These are phyloP conservation scores for Claviceps citrina DNA, from an alignment of 2,329 filamentous ascomycete genomes.

Conservation along the genomic window DNA sequence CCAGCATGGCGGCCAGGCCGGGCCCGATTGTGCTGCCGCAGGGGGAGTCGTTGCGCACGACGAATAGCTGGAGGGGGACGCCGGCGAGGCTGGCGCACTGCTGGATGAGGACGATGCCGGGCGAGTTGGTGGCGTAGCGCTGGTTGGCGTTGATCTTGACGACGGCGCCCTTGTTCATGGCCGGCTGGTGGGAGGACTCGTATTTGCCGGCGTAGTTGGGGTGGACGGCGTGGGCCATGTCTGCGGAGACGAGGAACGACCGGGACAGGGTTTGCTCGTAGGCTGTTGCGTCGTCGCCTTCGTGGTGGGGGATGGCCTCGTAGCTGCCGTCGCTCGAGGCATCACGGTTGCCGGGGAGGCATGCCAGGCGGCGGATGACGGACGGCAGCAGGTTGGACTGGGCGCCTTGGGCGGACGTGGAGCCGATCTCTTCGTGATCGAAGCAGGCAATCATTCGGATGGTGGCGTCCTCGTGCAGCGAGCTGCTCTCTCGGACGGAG, in stretches of 20 bases:
- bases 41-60: slow-evolving; percentile 85
- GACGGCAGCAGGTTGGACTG: slow-evolving; percentile 82
- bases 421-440: slow-evolving; percentile 96
- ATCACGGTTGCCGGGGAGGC: slow-evolving; percentile 52
- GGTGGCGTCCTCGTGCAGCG: slow-evolving; percentile 58
- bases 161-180: slow-evolving; percentile 92
- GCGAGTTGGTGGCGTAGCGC: slow-evolving; percentile 89
- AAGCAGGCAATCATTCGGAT: slow-evolving; percentile 92
- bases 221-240: slow-evolving; percentile 94
- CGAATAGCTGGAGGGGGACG: slow-evolving; percentile 87
- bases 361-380: slow-evolving; percentile 72
- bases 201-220: slow-evolving; percentile 91
- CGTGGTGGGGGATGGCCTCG: slow-evolving; percentile 41
- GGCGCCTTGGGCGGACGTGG: slow-evolving; percentile 79
- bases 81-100: slow-evolving; percentile 61
- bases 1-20: slow-evolving; percentile 80
- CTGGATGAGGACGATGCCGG: slow-evolving; percentile 82
- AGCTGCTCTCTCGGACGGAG: slow-evolving; percentile 48
- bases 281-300: slow-evolving; percentile 53
- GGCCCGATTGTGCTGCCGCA: slow-evolving; percentile 96
- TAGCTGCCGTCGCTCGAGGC: slow-evolving; percentile 48
- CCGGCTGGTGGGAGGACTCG: slow-evolving; percentile 75
- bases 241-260: slow-evolving; percentile 87
- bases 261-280: slow-evolving; percentile 86
- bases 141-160: slow-evolving; percentile 98